These are phyloP conservation scores for Curvularia sp. DNA, from an alignment of 2,329 filamentous ascomycete species.

Conservation along the genomic window DNA sequence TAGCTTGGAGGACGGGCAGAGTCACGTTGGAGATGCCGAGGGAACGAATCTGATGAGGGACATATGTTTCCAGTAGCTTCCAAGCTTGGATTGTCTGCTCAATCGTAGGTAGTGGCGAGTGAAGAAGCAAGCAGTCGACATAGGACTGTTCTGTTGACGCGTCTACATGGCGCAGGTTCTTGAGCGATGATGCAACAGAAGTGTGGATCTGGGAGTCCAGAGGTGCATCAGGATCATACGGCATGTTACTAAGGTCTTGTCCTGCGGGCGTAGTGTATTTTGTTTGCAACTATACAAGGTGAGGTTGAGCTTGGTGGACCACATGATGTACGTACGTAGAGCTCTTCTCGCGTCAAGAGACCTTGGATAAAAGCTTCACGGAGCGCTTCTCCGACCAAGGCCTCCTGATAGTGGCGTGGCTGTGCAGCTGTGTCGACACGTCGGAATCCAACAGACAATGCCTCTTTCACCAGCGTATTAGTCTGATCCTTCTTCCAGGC, in stretches of 20 bases:
- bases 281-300: constrained; percentile 70
- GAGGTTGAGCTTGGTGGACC: not conserved
- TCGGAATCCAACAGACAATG: constrained; percentile 72
- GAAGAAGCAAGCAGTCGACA: constrained; percentile 66
- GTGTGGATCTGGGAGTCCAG: constrained; percentile 70
- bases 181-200: constrained; percentile 72
- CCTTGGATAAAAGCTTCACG: constrained; percentile 66
- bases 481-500: constrained; percentile 83
- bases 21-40: constrained; percentile 80
- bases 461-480: constrained; percentile 70
- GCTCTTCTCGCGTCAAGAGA: constrained; percentile 63
- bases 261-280: constrained; percentile 74
- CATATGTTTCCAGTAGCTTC: constrained; percentile 69
- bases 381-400: constrained; percentile 72
- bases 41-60: constrained; percentile 68
- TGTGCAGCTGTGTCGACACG: constrained; percentile 81
- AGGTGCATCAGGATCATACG: constrained; percentile 66
- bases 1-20: constrained; percentile 62
- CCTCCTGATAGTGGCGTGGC: constrained; percentile 79
- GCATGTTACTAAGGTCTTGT: constrained; percentile 67
- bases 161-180: constrained; percentile 60
- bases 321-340: constrained; percentile 63
- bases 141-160: constrained; percentile 55
- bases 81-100: constrained; percentile 69
- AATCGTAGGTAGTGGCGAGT: constrained; percentile 62